phyloP scores from a whole-genome alignment of 2,329 filamentous ascomycete genomes.

The Ophiocordyceps australis region DNA sequence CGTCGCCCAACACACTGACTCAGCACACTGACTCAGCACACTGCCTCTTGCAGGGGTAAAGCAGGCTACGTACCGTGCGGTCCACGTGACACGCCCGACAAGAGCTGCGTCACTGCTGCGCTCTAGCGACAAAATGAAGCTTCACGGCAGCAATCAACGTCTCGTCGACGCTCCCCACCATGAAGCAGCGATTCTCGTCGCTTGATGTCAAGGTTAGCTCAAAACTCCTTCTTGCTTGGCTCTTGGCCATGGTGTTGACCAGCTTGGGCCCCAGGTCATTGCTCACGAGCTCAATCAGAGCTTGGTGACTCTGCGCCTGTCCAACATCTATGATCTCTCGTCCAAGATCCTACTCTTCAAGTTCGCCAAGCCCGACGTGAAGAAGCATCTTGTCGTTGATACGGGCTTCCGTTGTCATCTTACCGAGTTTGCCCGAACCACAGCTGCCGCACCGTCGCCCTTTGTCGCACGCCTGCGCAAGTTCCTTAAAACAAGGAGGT shows the following conservation, averaged over 20 bases:
- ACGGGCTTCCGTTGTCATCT: conserved; percentile 92
- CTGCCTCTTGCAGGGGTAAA: too few relatives aligned
- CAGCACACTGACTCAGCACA: too few relatives aligned
- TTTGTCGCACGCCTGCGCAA: conserved; percentile 81
- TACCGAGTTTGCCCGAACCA: conserved; percentile 76
- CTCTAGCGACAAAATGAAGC: too few relatives aligned
- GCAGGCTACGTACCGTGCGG: too few relatives aligned
- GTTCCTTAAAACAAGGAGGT: conserved; percentile 67
- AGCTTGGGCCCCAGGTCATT: conserved; percentile 47
- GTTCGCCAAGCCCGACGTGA: conserved; percentile 75
- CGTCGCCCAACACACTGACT: too few relatives aligned
- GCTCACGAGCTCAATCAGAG: conserved; percentile 73
- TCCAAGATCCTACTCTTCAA: conserved; percentile 92
- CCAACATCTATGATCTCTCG: conserved; percentile 92
- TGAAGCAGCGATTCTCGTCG: conserved; percentile 72
- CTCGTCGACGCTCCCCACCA: conserved; percentile 15
- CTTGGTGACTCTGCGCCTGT: conserved; percentile 62
- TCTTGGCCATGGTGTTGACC: neutral
- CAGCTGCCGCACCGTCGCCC: conserved; percentile 63
- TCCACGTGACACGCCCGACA: too few relatives aligned
- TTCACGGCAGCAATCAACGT: too few relatives aligned
- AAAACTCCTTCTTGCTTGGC: too few relatives aligned
- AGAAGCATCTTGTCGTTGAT: conserved; percentile 82
- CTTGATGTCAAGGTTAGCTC: conserved; percentile 48
- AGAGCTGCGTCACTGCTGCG: too few relatives aligned